Evolutionary conservation across 768 basidiomycete species (phyloP), one percentile per base, ranked within the genome.

Genomic region (Cystobasidium tubakii): DNA sequence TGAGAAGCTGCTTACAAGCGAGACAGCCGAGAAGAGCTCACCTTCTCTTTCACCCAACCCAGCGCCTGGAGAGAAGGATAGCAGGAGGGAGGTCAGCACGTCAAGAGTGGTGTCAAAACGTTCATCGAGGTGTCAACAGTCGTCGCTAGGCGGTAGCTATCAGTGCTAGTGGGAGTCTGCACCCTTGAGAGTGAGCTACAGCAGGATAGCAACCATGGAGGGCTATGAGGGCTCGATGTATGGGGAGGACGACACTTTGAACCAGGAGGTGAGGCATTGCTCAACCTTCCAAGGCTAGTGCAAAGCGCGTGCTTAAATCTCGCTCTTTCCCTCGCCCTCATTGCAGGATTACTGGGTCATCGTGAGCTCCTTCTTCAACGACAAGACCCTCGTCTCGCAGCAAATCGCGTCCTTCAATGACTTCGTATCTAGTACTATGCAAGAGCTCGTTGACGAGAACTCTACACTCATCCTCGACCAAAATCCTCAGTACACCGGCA

Each of bases 361-460:
- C 80, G 97, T 98, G 78, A 89, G 91, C 75, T 88, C 91, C 79
- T 99, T 95, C 84, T 98, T 99, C 81, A 89, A 92, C 76, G 90
- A 92, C 81, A 96, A 95, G 82, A 95, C 95, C 82, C 89, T 99
- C 75, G 96, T 98, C 66, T 87, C 92, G 62, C 96, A 99, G 81
- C 96, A 99, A 81, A 87, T 98, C 67, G 93, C 95, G 83, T 94
- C 91, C 13, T 99, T 95, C 82, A 93, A 99, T 81, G 95, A 98
- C 83, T 99, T 98, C 79, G 91, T 99, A 39, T 92, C 97, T 80
- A 97, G 97, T 78, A 97, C 93, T 17, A 96, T 99, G 93, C 95
- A 98, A 82, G 96, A 98, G 81, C 85, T 99, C 29, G 94, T 99
- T 25, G 96, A 97, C 81, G 96, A 99, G 83, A 91, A 91, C 76